phyloP scores from a whole-genome alignment of 1,284 basidiomycete genomes.

The Ganoderma boninense region DNA sequence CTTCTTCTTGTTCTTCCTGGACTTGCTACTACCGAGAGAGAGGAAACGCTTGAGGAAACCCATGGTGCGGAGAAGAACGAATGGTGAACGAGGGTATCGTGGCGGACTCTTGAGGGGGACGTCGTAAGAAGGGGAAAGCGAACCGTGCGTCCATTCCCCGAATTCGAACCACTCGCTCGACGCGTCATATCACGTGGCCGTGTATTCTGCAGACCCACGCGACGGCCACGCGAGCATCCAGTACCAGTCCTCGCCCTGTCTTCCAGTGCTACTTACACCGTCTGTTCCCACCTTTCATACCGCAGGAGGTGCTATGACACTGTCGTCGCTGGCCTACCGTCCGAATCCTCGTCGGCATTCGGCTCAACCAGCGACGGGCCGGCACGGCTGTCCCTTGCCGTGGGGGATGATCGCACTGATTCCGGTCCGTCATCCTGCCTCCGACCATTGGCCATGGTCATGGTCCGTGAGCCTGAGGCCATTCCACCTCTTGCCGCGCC shows the following conservation, averaged over 20 bases:
- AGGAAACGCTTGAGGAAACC: conserved; percentile 76
- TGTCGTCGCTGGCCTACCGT: too few relatives aligned
- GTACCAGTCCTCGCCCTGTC: too few relatives aligned
- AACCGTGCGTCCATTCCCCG: conserved; percentile 3
- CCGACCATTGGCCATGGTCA: not conserved
- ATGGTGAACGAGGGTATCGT: conserved; percentile 2
- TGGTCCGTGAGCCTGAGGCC: not conserved
- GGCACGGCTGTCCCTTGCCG: not conserved
- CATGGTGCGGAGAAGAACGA: conserved; percentile 50
- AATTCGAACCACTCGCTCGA: conserved; percentile 12
- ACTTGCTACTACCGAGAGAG: conserved; percentile 72
- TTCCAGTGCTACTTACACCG: too few relatives aligned
- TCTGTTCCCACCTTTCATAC: too few relatives aligned
- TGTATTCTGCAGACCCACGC: not conserved
- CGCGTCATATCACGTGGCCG: conserved; percentile 14
- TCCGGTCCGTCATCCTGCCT: conserved; percentile 4
- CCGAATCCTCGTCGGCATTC: not conserved
- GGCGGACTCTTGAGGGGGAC: conserved; percentile 10
- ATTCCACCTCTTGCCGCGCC: conserved; percentile 1
- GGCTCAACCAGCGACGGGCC: not conserved
- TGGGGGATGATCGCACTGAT: not conserved
- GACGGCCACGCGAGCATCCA: not conserved
- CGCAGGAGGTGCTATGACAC: too few relatives aligned
- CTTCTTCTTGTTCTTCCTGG: conserved; percentile 52
- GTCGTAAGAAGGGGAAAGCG: conserved; percentile 6